These are phyloP conservation scores for Sugiyamaella mastotermitis DNA, from an alignment of 805 yeast species.

Conservation along the genomic window DNA sequence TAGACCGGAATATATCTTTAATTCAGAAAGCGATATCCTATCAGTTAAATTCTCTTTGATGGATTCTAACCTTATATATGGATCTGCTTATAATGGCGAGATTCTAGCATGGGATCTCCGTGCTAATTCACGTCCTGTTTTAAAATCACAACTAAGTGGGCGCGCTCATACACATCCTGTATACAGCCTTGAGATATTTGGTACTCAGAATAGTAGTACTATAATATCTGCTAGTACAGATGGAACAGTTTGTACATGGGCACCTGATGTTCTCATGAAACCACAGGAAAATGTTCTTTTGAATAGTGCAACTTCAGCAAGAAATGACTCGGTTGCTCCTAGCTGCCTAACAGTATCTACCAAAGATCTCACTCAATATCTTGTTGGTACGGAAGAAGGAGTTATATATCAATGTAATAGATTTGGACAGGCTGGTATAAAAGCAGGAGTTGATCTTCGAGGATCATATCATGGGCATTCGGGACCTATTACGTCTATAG, in stretches of 20 bases:
- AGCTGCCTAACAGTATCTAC: slow-evolving; percentile 24
- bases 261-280: slow-evolving; percentile 31
- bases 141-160: slow-evolving; percentile 28
- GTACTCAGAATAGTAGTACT: slow-evolving; percentile 24
- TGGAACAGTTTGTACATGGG: slow-evolving; percentile 35
- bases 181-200: slow-evolving; percentile 24
- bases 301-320: slow-evolving; percentile 19
- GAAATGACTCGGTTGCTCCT: slow-evolving; percentile 27
- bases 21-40: slow-evolving; percentile 38
- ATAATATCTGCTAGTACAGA: slow-evolving; percentile 34
- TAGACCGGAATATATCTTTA: slow-evolving; percentile 38
- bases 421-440: slow-evolving; percentile 26
- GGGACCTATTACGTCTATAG: slow-evolving; percentile 31
- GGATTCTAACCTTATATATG: slow-evolving; percentile 36
- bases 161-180: slow-evolving; percentile 32
- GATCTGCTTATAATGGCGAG: slow-evolving; percentile 45
- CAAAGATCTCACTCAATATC: slow-evolving; percentile 27
- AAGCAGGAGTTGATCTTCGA: slow-evolving; percentile 27
- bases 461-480: slow-evolving; percentile 27
- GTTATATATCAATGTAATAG: slow-evolving; percentile 29
- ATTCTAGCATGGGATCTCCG: slow-evolving; percentile 46
- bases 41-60: slow-evolving; percentile 37
- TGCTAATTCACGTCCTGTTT: slow-evolving; percentile 24
- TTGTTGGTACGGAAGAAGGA: slow-evolving; percentile 37
- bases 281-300: slow-evolving; percentile 31